phyloP scores from a whole-genome alignment of 2,329 filamentous ascomycete genomes.

The Zopfia rhizophila region DNA sequence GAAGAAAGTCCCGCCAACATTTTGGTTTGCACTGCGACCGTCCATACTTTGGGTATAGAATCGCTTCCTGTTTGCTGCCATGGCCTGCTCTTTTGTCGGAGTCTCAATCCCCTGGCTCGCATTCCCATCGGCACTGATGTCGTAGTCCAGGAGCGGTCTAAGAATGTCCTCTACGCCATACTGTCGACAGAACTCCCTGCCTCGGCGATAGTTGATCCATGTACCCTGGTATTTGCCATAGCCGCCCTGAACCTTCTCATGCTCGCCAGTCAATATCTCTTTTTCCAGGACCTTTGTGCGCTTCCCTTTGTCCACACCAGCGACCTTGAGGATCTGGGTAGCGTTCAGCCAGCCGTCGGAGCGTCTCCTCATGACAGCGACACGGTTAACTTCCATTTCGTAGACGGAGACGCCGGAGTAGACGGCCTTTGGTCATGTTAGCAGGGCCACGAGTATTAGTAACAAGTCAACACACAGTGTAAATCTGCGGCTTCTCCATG shows the following conservation, averaged over 20 bases:
- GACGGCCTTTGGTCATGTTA: slow-evolving; percentile 69
- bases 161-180: slow-evolving; percentile 81
- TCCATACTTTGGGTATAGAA: slow-evolving; percentile 84
- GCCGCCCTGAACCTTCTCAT: slow-evolving; percentile 98
- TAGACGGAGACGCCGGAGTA: slow-evolving; percentile 97
- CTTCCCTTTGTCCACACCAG: slow-evolving; percentile 96
- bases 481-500: slow-evolving; percentile 62
- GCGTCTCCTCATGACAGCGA: slow-evolving; percentile 95
- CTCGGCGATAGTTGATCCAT: slow-evolving; percentile 95
- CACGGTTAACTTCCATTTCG: slow-evolving; percentile 94
- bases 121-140: slow-evolving; percentile 79
- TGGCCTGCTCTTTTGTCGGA: slow-evolving; percentile 97
- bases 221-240: slow-evolving; percentile 99
- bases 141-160: slow-evolving; percentile 79
- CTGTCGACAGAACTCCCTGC: slow-evolving; percentile 87
- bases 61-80: slow-evolving; percentile 90
- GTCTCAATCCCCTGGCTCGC: slow-evolving; percentile 84
- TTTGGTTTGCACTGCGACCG: slow-evolving; percentile 70
- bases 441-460: slow-evolving; percentile 71
- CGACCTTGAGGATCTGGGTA: slow-evolving; percentile 97
- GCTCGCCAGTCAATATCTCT: slow-evolving; percentile 93
- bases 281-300: slow-evolving; percentile 98
- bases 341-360: slow-evolving; percentile 98
- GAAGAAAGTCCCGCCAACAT: slow-evolving; percentile 87
- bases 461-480: slow-evolving; percentile 66